A percentile compares a stretch with the other conserved stretches of the same genome.
These are phyloP conservation scores for Gloeophyllum trabeum DNA, from an alignment of 768 basidiomycete genomes.

Conservation along the genomic window DNA sequence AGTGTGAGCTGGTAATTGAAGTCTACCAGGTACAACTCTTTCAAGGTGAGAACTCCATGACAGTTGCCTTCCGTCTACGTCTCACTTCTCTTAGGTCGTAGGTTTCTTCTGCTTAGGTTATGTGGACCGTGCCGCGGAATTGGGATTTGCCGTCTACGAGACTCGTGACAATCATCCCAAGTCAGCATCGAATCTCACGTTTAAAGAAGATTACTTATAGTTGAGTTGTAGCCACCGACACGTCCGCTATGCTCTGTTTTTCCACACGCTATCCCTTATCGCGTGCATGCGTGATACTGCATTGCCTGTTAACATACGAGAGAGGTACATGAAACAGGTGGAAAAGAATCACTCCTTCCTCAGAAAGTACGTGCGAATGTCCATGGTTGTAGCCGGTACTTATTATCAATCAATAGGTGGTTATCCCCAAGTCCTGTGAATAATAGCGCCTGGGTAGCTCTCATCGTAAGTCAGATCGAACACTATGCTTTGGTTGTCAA, in stretches of 20 bases:
- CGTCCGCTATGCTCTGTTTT: constrained; percentile 57
- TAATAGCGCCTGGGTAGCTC: constrained; percentile 53
- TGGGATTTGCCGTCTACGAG: constrained; percentile 54
- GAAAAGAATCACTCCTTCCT: constrained; percentile 50
- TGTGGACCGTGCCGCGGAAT: constrained; percentile 41
- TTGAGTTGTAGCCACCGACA: constrained; percentile 43
- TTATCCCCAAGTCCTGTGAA: constrained; percentile 60
- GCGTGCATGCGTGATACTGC: constrained; percentile 40
- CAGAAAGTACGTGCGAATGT: constrained; percentile 29
- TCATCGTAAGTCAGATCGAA: constrained; percentile 35
- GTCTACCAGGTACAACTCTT: constrained; percentile 45
- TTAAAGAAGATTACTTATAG: neutral
- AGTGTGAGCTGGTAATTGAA: neutral
- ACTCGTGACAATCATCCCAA: constrained; percentile 53
- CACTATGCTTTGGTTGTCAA: neutral
- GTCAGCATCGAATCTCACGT: constrained; percentile 22
- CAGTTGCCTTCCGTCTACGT: neutral
- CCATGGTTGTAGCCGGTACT: neutral
- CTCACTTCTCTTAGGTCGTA: constrained; percentile 39
- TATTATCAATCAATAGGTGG: constrained; percentile 35
- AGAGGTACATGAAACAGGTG: constrained; percentile 43
- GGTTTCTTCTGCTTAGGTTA: constrained; percentile 53
- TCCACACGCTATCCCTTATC: constrained; percentile 58
- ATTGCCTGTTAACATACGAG: constrained; percentile 21
- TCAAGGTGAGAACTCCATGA: constrained; percentile 30